A percentile compares a stretch with the other conserved stretches of the same genome.
These are phyloP conservation scores for Physcomitrellopsis africana DNA, from an alignment of 225 moss, liverwort and hornwort genomes.

Conservation along the genomic window DNA sequence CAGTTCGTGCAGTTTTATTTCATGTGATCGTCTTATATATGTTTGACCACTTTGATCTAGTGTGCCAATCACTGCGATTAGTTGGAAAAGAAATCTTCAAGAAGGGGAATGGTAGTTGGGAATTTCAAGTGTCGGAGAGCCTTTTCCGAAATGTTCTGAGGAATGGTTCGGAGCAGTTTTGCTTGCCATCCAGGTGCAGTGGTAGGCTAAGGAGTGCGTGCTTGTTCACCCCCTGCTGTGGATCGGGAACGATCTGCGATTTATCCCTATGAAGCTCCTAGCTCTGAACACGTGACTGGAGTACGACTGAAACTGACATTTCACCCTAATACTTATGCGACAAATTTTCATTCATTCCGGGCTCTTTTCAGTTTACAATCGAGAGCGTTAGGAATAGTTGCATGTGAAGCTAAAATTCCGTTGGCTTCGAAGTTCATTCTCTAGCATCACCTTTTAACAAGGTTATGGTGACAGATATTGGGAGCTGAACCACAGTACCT, in stretches of 20 bases:
- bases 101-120: conserved; percentile 10
- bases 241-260: conserved; percentile 11
- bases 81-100: not conserved
- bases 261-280: not conserved
- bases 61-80: not conserved
- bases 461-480: conserved; percentile 69
- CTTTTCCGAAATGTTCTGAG: not conserved
- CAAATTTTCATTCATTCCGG: not conserved
- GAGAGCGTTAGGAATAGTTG: not conserved
- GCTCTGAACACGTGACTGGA: not conserved
- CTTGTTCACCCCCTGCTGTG: conserved; percentile 11
- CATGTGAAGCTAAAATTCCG: not conserved
- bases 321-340: not conserved
- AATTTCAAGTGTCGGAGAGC: not conserved
- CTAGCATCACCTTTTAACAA: conserved; percentile 20
- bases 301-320: not conserved
- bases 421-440: not conserved
- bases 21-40: not conserved
- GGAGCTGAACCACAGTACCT: conserved; percentile 83
- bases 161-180: not conserved
- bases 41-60: not conserved
- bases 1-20: conserved; percentile 12
- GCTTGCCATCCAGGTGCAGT: not conserved
- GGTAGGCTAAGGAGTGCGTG: not conserved
- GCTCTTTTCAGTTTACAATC: not conserved